phyloP scores from a whole-genome alignment of 1,139 yeast species.

The Wickerhamiella pararugosa region DNA sequence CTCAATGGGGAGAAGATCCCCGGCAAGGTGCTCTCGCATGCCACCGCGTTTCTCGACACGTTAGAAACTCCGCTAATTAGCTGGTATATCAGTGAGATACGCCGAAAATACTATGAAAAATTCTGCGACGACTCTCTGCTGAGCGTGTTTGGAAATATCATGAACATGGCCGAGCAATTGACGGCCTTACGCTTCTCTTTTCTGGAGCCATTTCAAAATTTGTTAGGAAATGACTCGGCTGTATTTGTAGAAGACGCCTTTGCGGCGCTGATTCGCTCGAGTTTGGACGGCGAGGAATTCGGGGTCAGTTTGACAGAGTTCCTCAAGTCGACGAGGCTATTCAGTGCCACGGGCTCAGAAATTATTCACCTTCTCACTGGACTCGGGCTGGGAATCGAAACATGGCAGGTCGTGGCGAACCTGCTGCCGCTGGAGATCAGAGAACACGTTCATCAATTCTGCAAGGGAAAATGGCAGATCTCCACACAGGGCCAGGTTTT shows the following conservation, averaged over 20 bases:
- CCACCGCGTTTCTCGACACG: neutral
- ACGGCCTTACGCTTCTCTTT: neutral
- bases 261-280: slow-evolving; percentile 1
- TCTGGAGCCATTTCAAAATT: neutral
- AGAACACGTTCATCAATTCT: neutral
- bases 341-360: neutral
- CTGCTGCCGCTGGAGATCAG: slow-evolving; percentile 6
- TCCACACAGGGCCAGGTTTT: neutral
- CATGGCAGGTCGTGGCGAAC: neutral
- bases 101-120: neutral
- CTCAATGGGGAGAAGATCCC: slow-evolving; percentile 2
- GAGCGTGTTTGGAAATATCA: neutral
- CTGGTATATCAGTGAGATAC: slow-evolving; percentile 1
- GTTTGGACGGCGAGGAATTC: neutral
- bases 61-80: neutral
- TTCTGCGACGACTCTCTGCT: neutral
- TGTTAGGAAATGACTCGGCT: neutral
- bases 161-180: neutral
- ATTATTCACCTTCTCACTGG: neutral
- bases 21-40: neutral
- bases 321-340: neutral
- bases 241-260: neutral
- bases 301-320: neutral
- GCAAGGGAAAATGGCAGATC: neutral
- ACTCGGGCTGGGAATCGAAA: slow-evolving; percentile 4